Base-by-base conservation (phyloP, 148 eudicot species). In the Tetragonia tetragonoides region DNA sequence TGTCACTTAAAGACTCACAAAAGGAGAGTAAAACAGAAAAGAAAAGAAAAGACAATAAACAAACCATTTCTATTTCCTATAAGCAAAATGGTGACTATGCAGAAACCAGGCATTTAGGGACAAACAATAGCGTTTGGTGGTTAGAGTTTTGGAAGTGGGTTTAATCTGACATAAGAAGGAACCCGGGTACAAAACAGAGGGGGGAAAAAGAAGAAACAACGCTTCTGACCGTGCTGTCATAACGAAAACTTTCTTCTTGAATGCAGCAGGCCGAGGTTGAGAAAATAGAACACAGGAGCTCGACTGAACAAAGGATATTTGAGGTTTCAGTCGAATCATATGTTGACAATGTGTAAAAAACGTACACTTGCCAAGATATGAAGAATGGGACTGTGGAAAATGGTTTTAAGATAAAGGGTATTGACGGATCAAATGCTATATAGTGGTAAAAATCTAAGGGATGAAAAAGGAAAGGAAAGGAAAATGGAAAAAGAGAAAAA, bases 201-300 rank as follows among this genome's bases (percentile, higher is more conserved):
- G 68, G 23, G 49, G 68, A 28, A 6, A 74, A 28, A 3, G 64
- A 69, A 72, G 77, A 81, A 71, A 85, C 93, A 92, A 89, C 93
- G 76, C 97, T 88, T 89, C 90, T 46, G 87, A 54, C 84, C 88
- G 80, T 82, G 83, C 88, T 87, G 76, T 84, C 66, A 65, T 70
- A 67, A 77, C 82, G 63, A 78, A 57, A 72, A 28, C 62, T 71
- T 78, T 73, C 79, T 79, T 87, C 73, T 72, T 76, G 24, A 70
- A 66, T 61, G 91, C 85, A 82, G 90, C 89, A 83, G 87, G 91
- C 87, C 84, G 93, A 88, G 97, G 93, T 92, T 88, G 93, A 78
- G 83, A 84, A 83, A 89, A 73, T 66, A 57, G 17, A 76, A 79
- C 60, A 56, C 66, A 70, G 68, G 42, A 72, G 49, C 42, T 14